Evolutionary conservation across 176 grass and related monocot genomes (phyloP).

Genomic region (Oryza meyeriana): DNA sequence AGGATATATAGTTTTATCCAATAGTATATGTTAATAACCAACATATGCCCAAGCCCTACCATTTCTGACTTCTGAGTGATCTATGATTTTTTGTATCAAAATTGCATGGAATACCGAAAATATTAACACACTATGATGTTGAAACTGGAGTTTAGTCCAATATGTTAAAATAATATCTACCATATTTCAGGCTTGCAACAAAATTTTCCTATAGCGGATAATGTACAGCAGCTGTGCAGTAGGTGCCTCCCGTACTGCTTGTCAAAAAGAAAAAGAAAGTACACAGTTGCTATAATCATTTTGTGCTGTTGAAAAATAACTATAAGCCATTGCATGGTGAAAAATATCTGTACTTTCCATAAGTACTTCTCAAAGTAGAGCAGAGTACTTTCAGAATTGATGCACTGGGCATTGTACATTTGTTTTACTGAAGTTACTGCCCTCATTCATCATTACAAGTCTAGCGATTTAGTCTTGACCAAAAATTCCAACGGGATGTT

Average conservation of each 20-base stretch:
- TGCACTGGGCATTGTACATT: not conserved
- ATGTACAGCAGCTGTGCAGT: not conserved
- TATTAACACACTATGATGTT: not conserved
- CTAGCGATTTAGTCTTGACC: not conserved
- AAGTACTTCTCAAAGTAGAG: not conserved
- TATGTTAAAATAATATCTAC: not conserved
- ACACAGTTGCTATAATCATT: constrained; percentile 13
- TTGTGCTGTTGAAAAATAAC: not conserved
- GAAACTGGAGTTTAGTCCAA: not conserved
- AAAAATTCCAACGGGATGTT: constrained; percentile 4
- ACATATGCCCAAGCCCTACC: not conserved
- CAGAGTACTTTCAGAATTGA: not conserved
- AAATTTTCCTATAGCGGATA: not conserved
- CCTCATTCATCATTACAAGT: constrained; percentile 8
- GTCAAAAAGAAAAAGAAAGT: not conserved
- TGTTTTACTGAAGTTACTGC: constrained; percentile 6
- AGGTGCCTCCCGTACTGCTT: not conserved
- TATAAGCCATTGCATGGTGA: not conserved
- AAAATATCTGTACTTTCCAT: constrained; percentile 9
- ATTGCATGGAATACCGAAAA: not conserved
- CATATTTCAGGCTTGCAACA: not conserved
- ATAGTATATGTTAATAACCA: not conserved
- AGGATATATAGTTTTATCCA: not conserved
- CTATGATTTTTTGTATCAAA: not conserved
- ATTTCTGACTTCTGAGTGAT: not conserved